These are phyloP conservation scores for Saccharomyces hybrid DNA, from an alignment of 1,139 yeast species.

Conservation along the genomic window DNA sequence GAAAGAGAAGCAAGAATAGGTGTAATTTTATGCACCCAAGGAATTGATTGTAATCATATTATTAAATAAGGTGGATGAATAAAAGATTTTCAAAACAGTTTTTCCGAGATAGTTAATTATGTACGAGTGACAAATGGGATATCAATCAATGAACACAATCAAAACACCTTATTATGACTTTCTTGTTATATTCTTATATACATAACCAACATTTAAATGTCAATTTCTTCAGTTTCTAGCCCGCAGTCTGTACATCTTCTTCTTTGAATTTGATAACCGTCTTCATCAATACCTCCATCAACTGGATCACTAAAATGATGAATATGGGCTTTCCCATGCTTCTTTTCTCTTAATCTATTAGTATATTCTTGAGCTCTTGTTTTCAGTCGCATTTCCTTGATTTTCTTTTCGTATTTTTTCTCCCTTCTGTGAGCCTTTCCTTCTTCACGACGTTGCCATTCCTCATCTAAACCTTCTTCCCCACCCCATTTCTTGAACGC, in stretches of 20 bases:
- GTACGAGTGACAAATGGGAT: neutral
- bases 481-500: slow-evolving; percentile 96
- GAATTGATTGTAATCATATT: neutral
- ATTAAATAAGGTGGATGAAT: neutral
- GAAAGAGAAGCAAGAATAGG: neutral
- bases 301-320: slow-evolving; percentile 74
- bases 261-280: slow-evolving; percentile 41
- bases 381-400: slow-evolving; percentile 79
- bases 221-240: slow-evolving; percentile 67
- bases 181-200: neutral
- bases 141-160: neutral
- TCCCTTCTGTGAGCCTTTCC: slow-evolving; percentile 67
- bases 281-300: slow-evolving; percentile 34
- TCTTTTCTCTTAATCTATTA: slow-evolving; percentile 48
- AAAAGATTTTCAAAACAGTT: neutral
- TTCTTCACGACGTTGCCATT: slow-evolving; percentile 79
- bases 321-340: slow-evolving; percentile 50
- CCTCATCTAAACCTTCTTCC: slow-evolving; percentile 78
- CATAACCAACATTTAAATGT: slow-evolving; percentile 24
- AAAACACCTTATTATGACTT: neutral
- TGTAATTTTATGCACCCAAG: neutral
- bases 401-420: slow-evolving; percentile 62
- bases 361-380: slow-evolving; percentile 91
- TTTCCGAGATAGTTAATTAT: neutral
- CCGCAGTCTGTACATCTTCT: slow-evolving; percentile 79